Evolutionary conservation across 176 grass and related monocot species (phyloP).

Genomic region (Chrysopogon serrulatus): DNA sequence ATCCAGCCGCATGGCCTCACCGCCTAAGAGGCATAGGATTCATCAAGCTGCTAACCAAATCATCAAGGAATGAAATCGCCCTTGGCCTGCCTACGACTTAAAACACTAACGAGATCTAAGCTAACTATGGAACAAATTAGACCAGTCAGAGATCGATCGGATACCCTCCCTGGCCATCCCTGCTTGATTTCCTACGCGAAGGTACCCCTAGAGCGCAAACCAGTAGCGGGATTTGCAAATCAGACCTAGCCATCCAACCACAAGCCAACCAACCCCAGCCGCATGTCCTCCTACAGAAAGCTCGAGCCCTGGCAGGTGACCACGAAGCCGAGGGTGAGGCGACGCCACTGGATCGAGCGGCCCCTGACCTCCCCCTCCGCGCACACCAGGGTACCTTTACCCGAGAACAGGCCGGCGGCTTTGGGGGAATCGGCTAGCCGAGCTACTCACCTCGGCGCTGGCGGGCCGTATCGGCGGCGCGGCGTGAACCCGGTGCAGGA

Average conservation of each 20-base stretch:
- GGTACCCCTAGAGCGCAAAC: neutral
- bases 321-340: neutral
- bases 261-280: neutral
- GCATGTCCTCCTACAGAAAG: neutral
- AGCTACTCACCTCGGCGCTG: constrained; percentile 20
- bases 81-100: neutral
- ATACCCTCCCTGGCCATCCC: neutral
- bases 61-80: neutral
- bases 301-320: neutral
- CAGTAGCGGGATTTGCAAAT: neutral
- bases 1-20: neutral
- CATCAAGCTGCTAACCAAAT: neutral
- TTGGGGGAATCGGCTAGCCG: neutral
- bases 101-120: neutral
- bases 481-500: neutral
- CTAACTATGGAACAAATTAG: neutral
- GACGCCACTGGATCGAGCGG: neutral
- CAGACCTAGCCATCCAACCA: neutral
- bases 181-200: neutral
- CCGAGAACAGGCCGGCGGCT: neutral
- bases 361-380: neutral
- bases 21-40: neutral
- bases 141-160: neutral
- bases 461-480: neutral
- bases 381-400: neutral